phyloP scores from a whole-genome alignment of 345 rosid genomes.

The Durio zibethinus region DNA sequence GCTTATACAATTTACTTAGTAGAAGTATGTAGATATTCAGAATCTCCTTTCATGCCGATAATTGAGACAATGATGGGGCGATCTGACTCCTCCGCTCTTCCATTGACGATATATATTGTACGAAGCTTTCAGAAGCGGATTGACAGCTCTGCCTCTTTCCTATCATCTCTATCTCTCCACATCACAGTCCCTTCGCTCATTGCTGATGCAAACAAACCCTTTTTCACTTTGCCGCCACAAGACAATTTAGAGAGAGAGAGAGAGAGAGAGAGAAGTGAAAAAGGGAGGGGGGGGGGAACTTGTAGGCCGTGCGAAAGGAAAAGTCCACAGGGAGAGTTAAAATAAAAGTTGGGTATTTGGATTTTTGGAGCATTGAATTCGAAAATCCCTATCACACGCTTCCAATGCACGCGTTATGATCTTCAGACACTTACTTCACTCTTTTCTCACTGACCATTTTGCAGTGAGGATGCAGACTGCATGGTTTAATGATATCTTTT shows the following conservation, averaged over 20 bases:
- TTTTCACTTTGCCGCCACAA: conserved; percentile 36
- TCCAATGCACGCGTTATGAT: conserved; percentile 34
- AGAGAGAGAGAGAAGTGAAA: not conserved
- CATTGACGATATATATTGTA: conserved; percentile 19
- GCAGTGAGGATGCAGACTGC: not conserved
- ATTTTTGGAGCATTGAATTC: conserved; percentile 24
- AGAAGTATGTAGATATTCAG: not conserved
- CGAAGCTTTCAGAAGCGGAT: conserved; percentile 22
- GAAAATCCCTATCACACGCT: conserved; percentile 35
- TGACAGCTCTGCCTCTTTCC: conserved; percentile 19
- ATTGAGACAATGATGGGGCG: conserved; percentile 55
- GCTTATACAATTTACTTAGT: not conserved
- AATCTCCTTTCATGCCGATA: not conserved
- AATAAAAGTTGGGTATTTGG: not conserved
- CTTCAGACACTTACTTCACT: conserved; percentile 27
- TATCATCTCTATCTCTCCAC: not conserved
- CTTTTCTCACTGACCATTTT: not conserved
- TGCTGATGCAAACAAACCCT: conserved; percentile 2
- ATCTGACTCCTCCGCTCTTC: conserved; percentile 24
- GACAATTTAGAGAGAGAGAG: not conserved
- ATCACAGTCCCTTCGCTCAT: not conserved
- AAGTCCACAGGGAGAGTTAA: conserved; percentile 2
- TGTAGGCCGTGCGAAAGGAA: not conserved
- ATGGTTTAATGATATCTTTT: not conserved
- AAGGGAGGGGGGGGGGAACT: too few relatives aligned